Conservation (phyloP, 768 basidiomycete genomes). For the Strobilomyces echinocephalus region DNA sequence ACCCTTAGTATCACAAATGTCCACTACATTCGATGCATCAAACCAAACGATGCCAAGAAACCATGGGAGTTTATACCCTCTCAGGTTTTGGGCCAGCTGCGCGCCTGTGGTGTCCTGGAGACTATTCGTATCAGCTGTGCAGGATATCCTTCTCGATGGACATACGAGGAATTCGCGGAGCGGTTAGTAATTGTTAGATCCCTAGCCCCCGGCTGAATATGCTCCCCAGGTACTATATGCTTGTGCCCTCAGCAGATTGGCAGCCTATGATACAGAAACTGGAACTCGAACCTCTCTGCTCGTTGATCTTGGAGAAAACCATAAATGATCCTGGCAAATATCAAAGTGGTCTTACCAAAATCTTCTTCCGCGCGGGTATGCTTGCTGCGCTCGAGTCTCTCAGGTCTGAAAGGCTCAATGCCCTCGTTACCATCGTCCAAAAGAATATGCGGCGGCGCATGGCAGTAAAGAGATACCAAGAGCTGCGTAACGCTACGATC, state of each 20-base stretch:
- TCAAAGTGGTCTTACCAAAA: slow-evolving; percentile 94
- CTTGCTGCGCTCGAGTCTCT: slow-evolving; percentile 91
- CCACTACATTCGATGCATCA: slow-evolving; percentile 99
- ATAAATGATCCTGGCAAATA: slow-evolving; percentile 95
- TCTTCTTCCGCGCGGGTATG: slow-evolving; percentile 99
- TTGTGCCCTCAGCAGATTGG: slow-evolving; percentile 85
- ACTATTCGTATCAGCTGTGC: slow-evolving; percentile 99
- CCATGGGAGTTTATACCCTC: slow-evolving; percentile 97
- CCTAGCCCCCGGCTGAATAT: slow-evolving; percentile 16
- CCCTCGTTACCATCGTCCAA: slow-evolving; percentile 91
- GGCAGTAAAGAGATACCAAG: slow-evolving; percentile 75
- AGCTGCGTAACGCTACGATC: slow-evolving; percentile 68
- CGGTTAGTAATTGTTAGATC: slow-evolving; percentile 50
- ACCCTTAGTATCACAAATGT: slow-evolving; percentile 97
- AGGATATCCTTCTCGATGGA: slow-evolving; percentile 97
- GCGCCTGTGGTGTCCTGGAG: slow-evolving; percentile 98
- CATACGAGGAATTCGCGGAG: slow-evolving; percentile 97
- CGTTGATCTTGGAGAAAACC: slow-evolving; percentile 76
- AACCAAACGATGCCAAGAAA: slow-evolving; percentile 93
- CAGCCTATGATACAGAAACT: slow-evolving; percentile 76
- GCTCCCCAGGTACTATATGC: slow-evolving; percentile 85
- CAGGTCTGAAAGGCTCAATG: slow-evolving; percentile 81
- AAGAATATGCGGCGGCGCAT: slow-evolving; percentile 92
- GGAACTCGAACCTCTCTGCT: slow-evolving; percentile 77
- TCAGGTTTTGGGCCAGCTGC: slow-evolving; percentile 89